These are phyloP conservation scores for Phlebiopsis flavidoalba DNA, from an alignment of 768 basidiomycete genomes.

Conservation along the genomic window DNA sequence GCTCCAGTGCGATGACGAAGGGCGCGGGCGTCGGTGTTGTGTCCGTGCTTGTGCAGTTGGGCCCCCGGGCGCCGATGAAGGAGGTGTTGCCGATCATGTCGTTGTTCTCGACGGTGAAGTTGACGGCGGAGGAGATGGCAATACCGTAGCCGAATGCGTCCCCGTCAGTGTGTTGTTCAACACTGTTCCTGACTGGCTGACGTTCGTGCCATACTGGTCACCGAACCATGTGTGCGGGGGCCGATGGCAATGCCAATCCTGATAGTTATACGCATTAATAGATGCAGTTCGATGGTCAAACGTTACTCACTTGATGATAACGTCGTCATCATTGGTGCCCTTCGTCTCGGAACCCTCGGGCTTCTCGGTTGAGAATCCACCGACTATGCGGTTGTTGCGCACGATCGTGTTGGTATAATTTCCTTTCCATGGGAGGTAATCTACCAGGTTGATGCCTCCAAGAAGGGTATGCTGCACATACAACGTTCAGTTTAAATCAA, in stretches of 20 bases:
- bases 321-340: slow-evolving; percentile 54
- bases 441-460: slow-evolving; percentile 78
- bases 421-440: slow-evolving; percentile 62
- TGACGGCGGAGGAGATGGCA: slow-evolving; percentile 54
- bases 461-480: slow-evolving; percentile 53
- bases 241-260: slow-evolving; percentile 83
- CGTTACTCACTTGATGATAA: slow-evolving; percentile 61
- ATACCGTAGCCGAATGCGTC: slow-evolving; percentile 73
- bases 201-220: slow-evolving; percentile 46
- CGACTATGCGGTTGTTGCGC: slow-evolving; percentile 58
- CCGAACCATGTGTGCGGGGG: slow-evolving; percentile 73
- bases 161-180: slow-evolving; percentile 54
- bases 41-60: slow-evolving; percentile 53
- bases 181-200: slow-evolving; percentile 50
- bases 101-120: slow-evolving; percentile 67
- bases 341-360: slow-evolving; percentile 34
- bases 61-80: slow-evolving; percentile 66
- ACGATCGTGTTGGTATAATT: slow-evolving; percentile 63
- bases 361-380: slow-evolving; percentile 57
- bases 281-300: background rate
- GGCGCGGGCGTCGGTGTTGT: slow-evolving; percentile 48
- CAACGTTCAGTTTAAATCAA: background rate
- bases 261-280: background rate
- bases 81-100: slow-evolving; percentile 61
- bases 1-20: slow-evolving; percentile 51